Base-by-base conservation (phyloP, 1,139 yeast species). In the Suhomyces bribrorum region DNA sequence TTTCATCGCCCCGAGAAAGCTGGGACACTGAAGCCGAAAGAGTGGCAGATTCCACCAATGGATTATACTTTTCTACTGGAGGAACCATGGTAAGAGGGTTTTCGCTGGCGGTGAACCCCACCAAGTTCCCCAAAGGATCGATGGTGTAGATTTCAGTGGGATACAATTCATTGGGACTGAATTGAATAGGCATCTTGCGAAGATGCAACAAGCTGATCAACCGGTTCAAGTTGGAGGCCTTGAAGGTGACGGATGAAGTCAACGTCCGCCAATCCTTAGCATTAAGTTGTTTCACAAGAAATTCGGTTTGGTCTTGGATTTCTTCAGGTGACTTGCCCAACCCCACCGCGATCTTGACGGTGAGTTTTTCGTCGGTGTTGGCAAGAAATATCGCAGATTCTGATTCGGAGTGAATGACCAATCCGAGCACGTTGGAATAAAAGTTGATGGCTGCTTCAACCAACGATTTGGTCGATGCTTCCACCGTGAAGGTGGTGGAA, bases 71-170 rank as follows among this genome's bases (percentile, higher is more conserved):
- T 34, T 45, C 50, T 16, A 61, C 61, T 5, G 70, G 78, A 16
- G 83, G 77, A 31, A 62, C 64, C 13, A 79, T 61, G 16, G 82
- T 69, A 48, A 82, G 68, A 5, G 89, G 79, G 48, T 83, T 83
- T 26, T 61, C 60, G 29, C 77, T 62, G 8, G 81, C 69, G 16
- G 86, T 77, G 59, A 85, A 83, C 12, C 92, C 94, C 34, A 85
- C 61, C 27, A 83, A 59, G 44, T 75, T 71, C 15, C 89, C 89
- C 48, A 81, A 62, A 2, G 90, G 89, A 54, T 84, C 90, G 26
- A 81, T 53, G 13, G 79, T 75, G 59, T 81, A 84, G 14, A 81
- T 69, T 55, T 84, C 89, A 54, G 76, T 73, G 4, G 92, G 90
- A 42, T 72, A 76, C 46, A 81, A 62, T 37, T 79, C 83, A 45